Conservation (phyloP, 1,284 basidiomycete species). For the Apiotrichum domesticum region DNA sequence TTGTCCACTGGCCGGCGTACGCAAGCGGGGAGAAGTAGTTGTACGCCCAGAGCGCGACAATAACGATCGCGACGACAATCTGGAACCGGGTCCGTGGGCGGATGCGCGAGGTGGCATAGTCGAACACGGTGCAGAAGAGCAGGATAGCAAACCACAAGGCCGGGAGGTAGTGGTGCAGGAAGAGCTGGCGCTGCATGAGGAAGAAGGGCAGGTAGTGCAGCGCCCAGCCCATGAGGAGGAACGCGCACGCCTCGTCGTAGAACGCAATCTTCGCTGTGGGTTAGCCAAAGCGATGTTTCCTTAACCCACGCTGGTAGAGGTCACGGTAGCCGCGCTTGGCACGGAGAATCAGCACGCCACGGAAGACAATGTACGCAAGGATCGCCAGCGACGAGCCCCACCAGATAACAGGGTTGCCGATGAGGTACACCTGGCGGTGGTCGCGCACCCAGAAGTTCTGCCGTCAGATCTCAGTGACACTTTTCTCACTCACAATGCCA, state of each 20-base stretch:
- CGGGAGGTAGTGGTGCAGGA: slow-evolving; percentile 95
- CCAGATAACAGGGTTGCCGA: slow-evolving; percentile 93
- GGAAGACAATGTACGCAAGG: slow-evolving; percentile 59
- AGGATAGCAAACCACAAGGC: slow-evolving; percentile 92
- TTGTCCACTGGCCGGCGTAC: slow-evolving; percentile 87
- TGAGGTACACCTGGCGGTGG: slow-evolving; percentile 86
- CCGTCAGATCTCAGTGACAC: background rate
- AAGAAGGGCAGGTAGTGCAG: slow-evolving; percentile 95
- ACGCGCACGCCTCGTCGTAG: slow-evolving; percentile 84
- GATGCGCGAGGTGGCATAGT: slow-evolving; percentile 72
- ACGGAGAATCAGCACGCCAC: slow-evolving; percentile 75
- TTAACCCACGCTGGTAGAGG: slow-evolving; percentile 73
- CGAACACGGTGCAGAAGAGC: slow-evolving; percentile 70
- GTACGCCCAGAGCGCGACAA: slow-evolving; percentile 73
- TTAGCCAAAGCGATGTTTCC: background rate
- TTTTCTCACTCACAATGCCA: slow-evolving; percentile 57
- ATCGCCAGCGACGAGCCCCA: slow-evolving; percentile 73
- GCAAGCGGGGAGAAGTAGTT: slow-evolving; percentile 71
- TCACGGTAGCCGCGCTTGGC: slow-evolving; percentile 86
- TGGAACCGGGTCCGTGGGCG: slow-evolving; percentile 71
- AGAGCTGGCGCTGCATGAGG: slow-evolving; percentile 91
- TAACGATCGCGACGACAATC: slow-evolving; percentile 64
- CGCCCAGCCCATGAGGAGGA: slow-evolving; percentile 89
- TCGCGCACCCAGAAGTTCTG: slow-evolving; percentile 95
- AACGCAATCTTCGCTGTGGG: slow-evolving; percentile 77